phyloP scores from a whole-genome alignment of 2,329 filamentous ascomycete genomes.

The Exophiala viscosa region DNA sequence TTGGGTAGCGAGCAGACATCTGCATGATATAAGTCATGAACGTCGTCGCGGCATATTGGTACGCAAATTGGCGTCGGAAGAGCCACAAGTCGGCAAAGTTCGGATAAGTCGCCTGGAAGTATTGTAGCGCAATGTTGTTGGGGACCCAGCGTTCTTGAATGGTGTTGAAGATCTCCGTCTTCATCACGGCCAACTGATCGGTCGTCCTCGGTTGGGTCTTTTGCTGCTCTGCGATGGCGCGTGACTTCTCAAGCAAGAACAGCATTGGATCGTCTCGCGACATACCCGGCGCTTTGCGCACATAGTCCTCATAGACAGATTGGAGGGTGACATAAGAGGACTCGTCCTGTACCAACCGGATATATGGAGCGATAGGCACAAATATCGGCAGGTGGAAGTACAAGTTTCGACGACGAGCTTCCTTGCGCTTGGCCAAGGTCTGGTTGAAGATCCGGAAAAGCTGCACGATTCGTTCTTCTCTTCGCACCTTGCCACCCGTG shows the following conservation, averaged over 20 bases:
- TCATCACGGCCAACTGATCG: conserved; percentile 68
- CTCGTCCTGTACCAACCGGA: conserved; percentile 93
- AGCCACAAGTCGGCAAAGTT: conserved; percentile 95
- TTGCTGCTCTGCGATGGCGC: conserved; percentile 68
- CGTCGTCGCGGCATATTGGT: conserved; percentile 88
- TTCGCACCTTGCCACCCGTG: conserved; percentile 81
- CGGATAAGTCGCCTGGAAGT: conserved; percentile 83
- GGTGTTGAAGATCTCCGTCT: conserved; percentile 86
- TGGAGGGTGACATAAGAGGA: conserved; percentile 90
- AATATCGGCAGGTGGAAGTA: conserved; percentile 96
- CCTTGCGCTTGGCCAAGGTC: conserved; percentile 85
- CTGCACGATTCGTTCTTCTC: conserved; percentile 92
- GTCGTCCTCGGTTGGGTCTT: conserved; percentile 46
- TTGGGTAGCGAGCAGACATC: conserved; percentile 92
- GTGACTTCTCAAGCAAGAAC: conserved; percentile 92
- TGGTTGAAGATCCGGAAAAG: conserved; percentile 98
- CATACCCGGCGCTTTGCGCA: conserved; percentile 65
- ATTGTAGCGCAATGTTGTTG: conserved; percentile 74
- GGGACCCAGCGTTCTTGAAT: conserved; percentile 94
- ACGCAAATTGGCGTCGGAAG: conserved; percentile 94
- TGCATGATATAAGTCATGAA: conserved; percentile 99
- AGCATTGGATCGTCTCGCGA: conserved; percentile 93
- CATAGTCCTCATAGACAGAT: conserved; percentile 94
- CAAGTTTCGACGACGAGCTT: conserved; percentile 85
- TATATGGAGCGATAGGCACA: conserved; percentile 90